Evolutionary conservation across 1,284 basidiomycete species (phyloP).

Genomic region (Ganoderma meredithae): DNA sequence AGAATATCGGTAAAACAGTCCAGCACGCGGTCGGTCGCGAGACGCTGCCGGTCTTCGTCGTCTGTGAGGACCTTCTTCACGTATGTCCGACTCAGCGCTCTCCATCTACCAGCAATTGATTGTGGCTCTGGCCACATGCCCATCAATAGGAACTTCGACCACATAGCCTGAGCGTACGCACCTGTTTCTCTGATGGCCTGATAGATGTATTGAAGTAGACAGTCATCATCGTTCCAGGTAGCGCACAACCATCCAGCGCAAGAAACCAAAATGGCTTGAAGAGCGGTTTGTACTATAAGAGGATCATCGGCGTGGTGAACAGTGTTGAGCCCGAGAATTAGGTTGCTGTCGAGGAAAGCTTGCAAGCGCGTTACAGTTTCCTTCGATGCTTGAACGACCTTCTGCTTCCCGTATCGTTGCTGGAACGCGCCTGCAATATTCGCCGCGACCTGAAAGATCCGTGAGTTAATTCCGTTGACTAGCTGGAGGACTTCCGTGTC

Average conservation of each 20-base stretch:
- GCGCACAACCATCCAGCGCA: slow-evolving; percentile 55
- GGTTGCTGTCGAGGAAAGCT: slow-evolving; percentile 45
- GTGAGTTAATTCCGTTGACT: slow-evolving; percentile 32
- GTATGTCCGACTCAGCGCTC: slow-evolving; percentile 56
- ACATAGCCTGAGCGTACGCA: no score
- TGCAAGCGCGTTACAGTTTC: slow-evolving; percentile 11
- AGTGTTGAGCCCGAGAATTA: slow-evolving; percentile 44
- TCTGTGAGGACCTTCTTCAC: slow-evolving; percentile 43
- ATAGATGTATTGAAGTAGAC: slow-evolving; percentile 55
- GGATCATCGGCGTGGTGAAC: slow-evolving; percentile 49
- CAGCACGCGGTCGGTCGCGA: slow-evolving; percentile 44
- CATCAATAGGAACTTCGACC: no score
- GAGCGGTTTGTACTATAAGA: slow-evolving; percentile 55
- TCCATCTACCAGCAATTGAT: slow-evolving; percentile 60
- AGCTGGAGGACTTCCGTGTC: slow-evolving; percentile 35
- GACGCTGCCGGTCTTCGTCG: slow-evolving; percentile 37
- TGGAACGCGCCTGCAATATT: slow-evolving; percentile 28
- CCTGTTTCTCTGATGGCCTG: slow-evolving; percentile 52
- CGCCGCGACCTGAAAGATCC: slow-evolving; percentile 34
- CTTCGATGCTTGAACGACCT: background rate
- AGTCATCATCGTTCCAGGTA: slow-evolving; percentile 56
- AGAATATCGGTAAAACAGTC: slow-evolving; percentile 50
- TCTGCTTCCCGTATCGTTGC: background rate
- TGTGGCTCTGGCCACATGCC: slow-evolving; percentile 53
- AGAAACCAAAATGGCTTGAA: slow-evolving; percentile 54